These are phyloP conservation scores for Emergomyces africanus DNA, from an alignment of 2,329 filamentous ascomycete genomes.

Conservation along the genomic window DNA sequence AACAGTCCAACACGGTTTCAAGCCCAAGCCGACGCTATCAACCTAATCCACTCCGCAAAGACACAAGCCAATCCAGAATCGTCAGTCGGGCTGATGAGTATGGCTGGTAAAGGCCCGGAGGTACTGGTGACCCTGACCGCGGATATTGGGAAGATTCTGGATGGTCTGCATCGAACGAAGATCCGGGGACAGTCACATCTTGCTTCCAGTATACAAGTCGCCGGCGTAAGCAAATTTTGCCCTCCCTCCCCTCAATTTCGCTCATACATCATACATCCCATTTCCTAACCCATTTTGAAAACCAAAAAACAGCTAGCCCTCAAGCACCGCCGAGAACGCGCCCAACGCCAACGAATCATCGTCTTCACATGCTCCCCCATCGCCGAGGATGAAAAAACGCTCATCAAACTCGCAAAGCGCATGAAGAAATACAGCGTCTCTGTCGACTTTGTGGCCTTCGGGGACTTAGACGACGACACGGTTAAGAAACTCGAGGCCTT, in stretches of 20 bases:
- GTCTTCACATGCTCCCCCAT: constrained; percentile 93
- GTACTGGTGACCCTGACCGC: constrained; percentile 93
- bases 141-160: constrained; percentile 89
- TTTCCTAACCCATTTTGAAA: background rate
- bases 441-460: constrained; percentile 91
- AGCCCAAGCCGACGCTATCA: constrained; percentile 89
- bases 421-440: constrained; percentile 97
- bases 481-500: constrained; percentile 85
- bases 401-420: constrained; percentile 84
- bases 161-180: constrained; percentile 85
- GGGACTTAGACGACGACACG: constrained; percentile 80
- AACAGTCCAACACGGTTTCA: constrained; percentile 81
- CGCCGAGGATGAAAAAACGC: constrained; percentile 74
- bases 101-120: constrained; percentile 95
- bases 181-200: constrained; percentile 82
- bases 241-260: background rate
- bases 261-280: background rate
- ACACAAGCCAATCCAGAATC: constrained; percentile 93
- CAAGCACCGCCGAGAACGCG: constrained; percentile 97
- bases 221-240: constrained; percentile 56
- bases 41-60: constrained; percentile 90
- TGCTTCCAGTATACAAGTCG: constrained; percentile 88
- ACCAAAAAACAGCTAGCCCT: constrained; percentile 58
- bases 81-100: constrained; percentile 95
- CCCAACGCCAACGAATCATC: constrained; percentile 90